Percentiles rank a stretch among this genome's conserved stretches.
phyloP scores from a whole-genome alignment of 2,329 filamentous ascomycete genomes.

The Dothidotthia symphoricarpi region DNA sequence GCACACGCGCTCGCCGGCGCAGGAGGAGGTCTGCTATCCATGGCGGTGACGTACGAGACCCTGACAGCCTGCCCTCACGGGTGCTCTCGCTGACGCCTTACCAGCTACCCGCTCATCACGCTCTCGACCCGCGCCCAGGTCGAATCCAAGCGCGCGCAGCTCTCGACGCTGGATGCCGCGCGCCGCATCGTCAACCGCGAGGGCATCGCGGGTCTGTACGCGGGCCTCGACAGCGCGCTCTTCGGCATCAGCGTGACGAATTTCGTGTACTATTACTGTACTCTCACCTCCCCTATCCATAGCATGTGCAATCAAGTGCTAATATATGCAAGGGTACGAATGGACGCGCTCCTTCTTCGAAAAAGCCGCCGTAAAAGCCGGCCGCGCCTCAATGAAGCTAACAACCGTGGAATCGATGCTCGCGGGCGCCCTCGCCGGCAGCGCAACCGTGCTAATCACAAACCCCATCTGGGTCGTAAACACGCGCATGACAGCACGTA shows the following conservation, averaged over 20 bases:
- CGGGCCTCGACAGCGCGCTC: conserved; percentile 87
- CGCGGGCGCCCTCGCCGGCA: conserved; percentile 88
- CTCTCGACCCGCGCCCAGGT: conserved; percentile 97
- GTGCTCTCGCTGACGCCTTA: too few relatives aligned
- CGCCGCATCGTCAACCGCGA: conserved; percentile 87
- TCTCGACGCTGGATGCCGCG: conserved; percentile 78
- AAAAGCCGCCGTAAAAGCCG: conserved; percentile 67
- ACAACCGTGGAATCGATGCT: conserved; percentile 93
- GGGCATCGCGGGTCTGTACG: conserved; percentile 83
- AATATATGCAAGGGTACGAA: conserved; percentile 69
- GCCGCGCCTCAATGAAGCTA: conserved; percentile 74
- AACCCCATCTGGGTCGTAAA: conserved; percentile 99
- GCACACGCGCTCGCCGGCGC: conserved; percentile 91
- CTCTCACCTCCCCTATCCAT: conserved; percentile 5
- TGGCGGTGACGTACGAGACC: conserved; percentile 77
- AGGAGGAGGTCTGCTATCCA: conserved; percentile 90
- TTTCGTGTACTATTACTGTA: conserved; percentile 99
- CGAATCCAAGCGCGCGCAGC: conserved; percentile 89
- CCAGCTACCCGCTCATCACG: conserved; percentile 90
- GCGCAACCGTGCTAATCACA: conserved; percentile 89
- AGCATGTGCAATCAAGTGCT: conserved; percentile 1
- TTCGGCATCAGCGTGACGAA: conserved; percentile 99
- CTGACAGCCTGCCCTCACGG: conserved; percentile 5
- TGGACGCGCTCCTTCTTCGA: conserved; percentile 90
- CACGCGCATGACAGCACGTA: conserved; percentile 93